A percentile compares a stretch with the other conserved stretches of the same genome.
These are phyloP conservation scores for Backusella macrospora DNA, from an alignment of 192 early-diverging fungal genomes.

Conservation along the genomic window DNA sequence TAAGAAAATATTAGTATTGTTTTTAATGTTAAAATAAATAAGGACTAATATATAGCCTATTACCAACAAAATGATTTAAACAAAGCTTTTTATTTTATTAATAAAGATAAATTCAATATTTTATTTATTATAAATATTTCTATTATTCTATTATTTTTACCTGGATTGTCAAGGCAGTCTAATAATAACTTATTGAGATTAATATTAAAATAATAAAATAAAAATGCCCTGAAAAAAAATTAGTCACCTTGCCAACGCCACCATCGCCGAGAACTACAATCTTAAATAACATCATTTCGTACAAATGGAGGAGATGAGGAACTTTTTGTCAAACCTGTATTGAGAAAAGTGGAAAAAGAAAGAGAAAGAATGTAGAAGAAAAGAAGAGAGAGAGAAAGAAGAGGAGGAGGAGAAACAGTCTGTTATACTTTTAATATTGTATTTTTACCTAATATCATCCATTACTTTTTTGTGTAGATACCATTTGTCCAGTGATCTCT, in stretches of 20 bases:
- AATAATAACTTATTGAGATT: not conserved
- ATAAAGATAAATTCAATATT: constrained; percentile 7
- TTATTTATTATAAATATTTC: not conserved
- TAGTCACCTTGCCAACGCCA: constrained; percentile 63
- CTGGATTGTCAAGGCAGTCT: constrained; percentile 47
- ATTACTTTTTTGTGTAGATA: constrained; percentile 9
- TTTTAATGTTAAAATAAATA: not conserved
- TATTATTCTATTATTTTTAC: constrained; percentile 21
- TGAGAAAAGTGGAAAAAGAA: not conserved
- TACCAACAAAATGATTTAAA: constrained; percentile 50
- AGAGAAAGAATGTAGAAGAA: not conserved
- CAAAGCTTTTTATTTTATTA: constrained; percentile 31
- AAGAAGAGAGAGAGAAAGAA: not conserved
- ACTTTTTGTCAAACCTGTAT: not conserved
- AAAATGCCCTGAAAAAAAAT: not conserved
- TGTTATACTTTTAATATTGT: not conserved
- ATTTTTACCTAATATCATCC: not conserved
- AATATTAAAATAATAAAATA: not conserved
- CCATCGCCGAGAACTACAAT: constrained; percentile 92
- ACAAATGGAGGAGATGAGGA: constrained; percentile 1
- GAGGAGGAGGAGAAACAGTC: not conserved
- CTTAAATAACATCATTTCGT: constrained; percentile 92
- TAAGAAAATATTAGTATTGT: not conserved
- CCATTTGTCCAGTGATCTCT: constrained; percentile 8
- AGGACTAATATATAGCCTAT: constrained; percentile 2